Evolutionary conservation across 768 basidiomycete species (phyloP).

Genomic region (Trametes cinnabarina): DNA sequence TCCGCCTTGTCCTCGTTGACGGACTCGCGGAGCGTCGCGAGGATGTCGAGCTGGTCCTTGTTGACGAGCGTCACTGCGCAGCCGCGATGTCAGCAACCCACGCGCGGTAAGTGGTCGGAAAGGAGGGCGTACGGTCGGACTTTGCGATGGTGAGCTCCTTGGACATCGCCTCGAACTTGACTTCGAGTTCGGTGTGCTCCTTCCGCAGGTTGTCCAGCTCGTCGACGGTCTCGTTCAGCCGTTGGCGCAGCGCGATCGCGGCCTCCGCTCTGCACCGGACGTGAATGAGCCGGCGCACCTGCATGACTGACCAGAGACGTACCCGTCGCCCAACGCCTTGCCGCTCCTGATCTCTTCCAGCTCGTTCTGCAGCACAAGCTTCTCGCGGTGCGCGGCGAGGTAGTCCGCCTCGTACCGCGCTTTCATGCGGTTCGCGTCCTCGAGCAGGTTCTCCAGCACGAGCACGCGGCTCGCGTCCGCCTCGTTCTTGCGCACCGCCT

Average conservation of each 20-base stretch:
- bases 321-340: conserved; percentile 83
- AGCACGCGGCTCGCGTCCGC: conserved; percentile 73
- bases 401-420: conserved; percentile 86
- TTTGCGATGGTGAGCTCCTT: conserved; percentile 80
- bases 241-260: conserved; percentile 82
- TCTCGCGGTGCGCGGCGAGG: conserved; percentile 78
- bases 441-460: conserved; percentile 88
- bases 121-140: conserved; percentile 64
- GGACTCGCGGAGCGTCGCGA: conserved; percentile 80
- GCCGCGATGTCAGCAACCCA: background rate
- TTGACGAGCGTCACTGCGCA: conserved; percentile 80
- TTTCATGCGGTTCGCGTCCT: conserved; percentile 91
- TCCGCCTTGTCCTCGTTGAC: conserved; percentile 84
- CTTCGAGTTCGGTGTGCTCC: conserved; percentile 67
- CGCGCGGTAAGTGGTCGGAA: background rate
- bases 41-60: conserved; percentile 90
- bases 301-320: conserved; percentile 22
- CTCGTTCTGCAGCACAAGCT: conserved; percentile 73
- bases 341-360: conserved; percentile 89
- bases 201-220: conserved; percentile 71
- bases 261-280: conserved; percentile 63
- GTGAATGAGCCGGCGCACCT: background rate
- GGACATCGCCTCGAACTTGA: conserved; percentile 57
- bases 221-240: conserved; percentile 84
- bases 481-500: conserved; percentile 68